phyloP scores from a whole-genome alignment of 2,329 filamentous ascomycete species.

The Coleophoma eucalyptorum region DNA sequence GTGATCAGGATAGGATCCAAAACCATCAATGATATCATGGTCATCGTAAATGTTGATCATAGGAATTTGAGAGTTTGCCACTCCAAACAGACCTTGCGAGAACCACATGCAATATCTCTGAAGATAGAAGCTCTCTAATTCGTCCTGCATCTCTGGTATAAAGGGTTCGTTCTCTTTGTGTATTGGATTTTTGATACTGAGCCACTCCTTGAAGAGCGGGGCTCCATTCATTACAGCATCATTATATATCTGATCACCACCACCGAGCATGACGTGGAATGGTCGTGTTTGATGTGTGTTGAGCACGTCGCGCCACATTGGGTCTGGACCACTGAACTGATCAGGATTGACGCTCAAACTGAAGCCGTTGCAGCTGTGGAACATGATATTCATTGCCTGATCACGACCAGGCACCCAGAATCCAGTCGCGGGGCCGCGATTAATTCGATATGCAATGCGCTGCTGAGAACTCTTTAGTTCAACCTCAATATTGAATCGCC shows the following conservation, averaged over 20 bases:
- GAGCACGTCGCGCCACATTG: constrained; percentile 92
- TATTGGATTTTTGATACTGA: constrained; percentile 72
- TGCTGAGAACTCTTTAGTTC: constrained; percentile 76
- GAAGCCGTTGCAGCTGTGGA: constrained; percentile 97
- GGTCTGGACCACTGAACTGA: constrained; percentile 86
- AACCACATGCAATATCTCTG: constrained; percentile 93
- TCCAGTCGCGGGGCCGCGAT: constrained; percentile 78
- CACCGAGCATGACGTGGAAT: constrained; percentile 98
- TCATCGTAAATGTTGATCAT: constrained; percentile 99
- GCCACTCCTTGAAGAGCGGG: constrained; percentile 77
- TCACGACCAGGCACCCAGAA: constrained; percentile 91
- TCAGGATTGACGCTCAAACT: constrained; percentile 74
- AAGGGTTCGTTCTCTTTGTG: constrained; percentile 79
- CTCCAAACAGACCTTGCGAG: constrained; percentile 88
- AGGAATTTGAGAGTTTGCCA: constrained; percentile 90
- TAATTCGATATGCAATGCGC: constrained; percentile 93
- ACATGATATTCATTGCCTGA: constrained; percentile 97
- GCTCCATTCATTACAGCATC: constrained; percentile 77
- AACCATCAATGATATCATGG: constrained; percentile 89
- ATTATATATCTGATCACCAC: constrained; percentile 96
- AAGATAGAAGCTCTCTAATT: constrained; percentile 85
- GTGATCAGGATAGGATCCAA: constrained; percentile 85
- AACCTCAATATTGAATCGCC: constrained; percentile 93
- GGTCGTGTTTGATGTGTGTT: constrained; percentile 87
- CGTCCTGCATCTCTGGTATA: constrained; percentile 76